Base-by-base conservation (phyloP, 192 early-diverging fungal genomes). In the Umbelopsis isabellina region DNA sequence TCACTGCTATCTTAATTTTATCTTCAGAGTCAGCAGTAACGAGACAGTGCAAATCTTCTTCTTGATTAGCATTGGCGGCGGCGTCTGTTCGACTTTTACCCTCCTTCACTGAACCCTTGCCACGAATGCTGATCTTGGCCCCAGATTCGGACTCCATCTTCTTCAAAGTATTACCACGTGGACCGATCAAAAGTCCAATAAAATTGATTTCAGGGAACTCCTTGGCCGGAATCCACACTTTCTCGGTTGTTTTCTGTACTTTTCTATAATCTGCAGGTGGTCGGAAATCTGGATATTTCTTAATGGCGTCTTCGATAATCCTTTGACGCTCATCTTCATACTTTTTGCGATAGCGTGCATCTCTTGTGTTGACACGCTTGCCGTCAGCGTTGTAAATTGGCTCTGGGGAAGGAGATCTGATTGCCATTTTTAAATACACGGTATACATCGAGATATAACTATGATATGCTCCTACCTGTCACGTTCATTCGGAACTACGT, bases 131-230 rank as follows among this genome's bases (percentile, higher is more conserved):
- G 69, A 99, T 96, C 74, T 98, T 98, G 46, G 92, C 91, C 0
- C 96, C 96, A 12, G 95, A 94, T 15, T 97, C 95, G 1, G 90
- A 72, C 75, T 98, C 95, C 85, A 99, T 95, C 73, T 95, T 94
- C 72, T 98, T 98, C 37, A 99, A 80, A 7, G 97, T 98, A 61
- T 96, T 94, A 65, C 97, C 97, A 64, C 97, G 95, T 22, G 97
- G 97, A 16, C 96, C 97, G 73, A 98, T 94, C 67, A 99, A 83
- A 41, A 95, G 86, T 35, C 97, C 97, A 77, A 99, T 98, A 80
- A 99, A 99, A 77, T 98, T 98, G 37, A 99, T 94, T 27, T 97
- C 94, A 5, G 97, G 97, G 74, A 93, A 95, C 45, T 99, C 97
- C 72, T 90, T 93, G 49, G 90, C 93, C 25, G 97, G 97, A 51